Base-by-base conservation (phyloP, 1,139 yeast species). In the Dujonia santamariae region DNA sequence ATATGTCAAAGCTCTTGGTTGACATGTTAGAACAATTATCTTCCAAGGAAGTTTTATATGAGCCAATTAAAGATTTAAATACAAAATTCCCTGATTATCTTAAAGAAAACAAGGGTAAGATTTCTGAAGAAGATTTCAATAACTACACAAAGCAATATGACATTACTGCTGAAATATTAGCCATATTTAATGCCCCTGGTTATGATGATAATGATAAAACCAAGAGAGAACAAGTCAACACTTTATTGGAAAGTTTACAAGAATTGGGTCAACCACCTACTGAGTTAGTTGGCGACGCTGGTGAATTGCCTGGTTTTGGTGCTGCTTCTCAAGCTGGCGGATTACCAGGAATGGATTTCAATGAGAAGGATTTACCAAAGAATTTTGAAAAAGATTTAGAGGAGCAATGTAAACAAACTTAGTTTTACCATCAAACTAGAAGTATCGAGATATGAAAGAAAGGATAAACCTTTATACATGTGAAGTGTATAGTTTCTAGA, bases 241-340 rank as follows among this genome's bases (percentile, higher is more conserved):
- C 60, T 7, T 71, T 80, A 42, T 63, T 88, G 47, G 94, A 85
- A 43, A 65, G 73, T 11, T 75, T 85, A 56, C 88, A 85, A 48
- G 90, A 82, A 37, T 65, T 86, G 32, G 97, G 97, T 0, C 85
- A 87, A 50, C 96, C 96, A 1, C 98, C 98, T 3, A 60, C 74
- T 19, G 95, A 85, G 36, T 67, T 86, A 31, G 77, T 83, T 41
- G 90, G 86, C 23, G 87, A 80, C 35, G 65, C 78, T 24, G 69
- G 72, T 18, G 73, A 75, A 34, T 75, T 80, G 46, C 80, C 82
- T 2, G 82, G 82, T 0, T 66, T 76, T 38, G 71, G 68, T 7
- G 63, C 60, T 9, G 63, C 62, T 7, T 62, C 56, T 9, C 13
- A 17, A 11, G 47, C 49, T 20, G 41, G 39, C 4, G 45, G 37